Base-by-base conservation (phyloP, 306 rosid species). In the Adenanthera pavonina region DNA sequence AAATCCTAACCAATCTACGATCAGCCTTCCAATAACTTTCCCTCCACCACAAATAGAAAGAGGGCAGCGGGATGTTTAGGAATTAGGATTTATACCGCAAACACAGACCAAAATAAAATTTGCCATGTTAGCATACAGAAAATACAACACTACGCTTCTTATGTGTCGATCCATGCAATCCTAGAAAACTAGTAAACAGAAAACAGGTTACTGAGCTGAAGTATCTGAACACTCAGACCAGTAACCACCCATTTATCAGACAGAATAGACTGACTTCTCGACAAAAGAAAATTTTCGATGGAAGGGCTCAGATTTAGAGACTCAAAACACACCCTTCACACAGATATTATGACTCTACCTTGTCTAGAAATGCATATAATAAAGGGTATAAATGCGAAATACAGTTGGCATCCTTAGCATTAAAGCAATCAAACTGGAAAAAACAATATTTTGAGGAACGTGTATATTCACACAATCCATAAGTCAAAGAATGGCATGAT, bases 231-330 rank as follows among this genome's bases (percentile, higher is more conserved):
- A 9, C 60, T 16, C 65, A 30, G 30, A 25, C 30, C 30, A 25
- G 30, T 25, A 44, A 20, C 46, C 52, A 30, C 56, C 34, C 43
- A 5, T 57, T 59, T 19, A 66, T 78, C 82, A 78, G 59, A 15
- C 69, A 78, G 6, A 13, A 10, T 52, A 3, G 7, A 10, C 52
- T 11, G 17, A 44, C 15, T 16, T 19, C 54, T 9, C 53, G 34
- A 56, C 75, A 9, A 43, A 44, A 0, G 65, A 67, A 33, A 33
- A 16, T 57, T 43, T n/a, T 11, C 52, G 41, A 36, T 20, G 46
- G 73, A 20, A 72, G 69, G 20, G 30, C 56, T 7, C 8, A 74
- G 34, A 60, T 3, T 33, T 44, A 53, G 44, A 74, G 56, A 65
- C 40, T 47, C 77, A 69, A 59, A 60, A 69, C 65, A 70, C 14